Evolutionary conservation across 805 yeast species (phyloP).

Genomic region (Ogataea pini): DNA sequence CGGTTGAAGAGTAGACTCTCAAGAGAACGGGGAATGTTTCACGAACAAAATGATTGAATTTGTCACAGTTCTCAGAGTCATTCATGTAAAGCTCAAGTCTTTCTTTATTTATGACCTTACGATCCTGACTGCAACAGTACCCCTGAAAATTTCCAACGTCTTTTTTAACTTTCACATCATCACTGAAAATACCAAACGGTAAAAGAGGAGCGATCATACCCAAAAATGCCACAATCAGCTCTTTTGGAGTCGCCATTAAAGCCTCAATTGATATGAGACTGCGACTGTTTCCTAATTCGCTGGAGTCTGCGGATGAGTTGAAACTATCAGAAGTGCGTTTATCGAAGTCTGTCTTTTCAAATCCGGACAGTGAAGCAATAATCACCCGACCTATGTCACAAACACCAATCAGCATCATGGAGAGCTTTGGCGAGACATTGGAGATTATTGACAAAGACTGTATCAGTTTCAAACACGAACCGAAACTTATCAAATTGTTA

Average conservation of each 20-base stretch:
- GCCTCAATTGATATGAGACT: slow-evolving; percentile 57
- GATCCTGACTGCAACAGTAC: slow-evolving; percentile 24
- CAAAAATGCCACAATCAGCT: slow-evolving; percentile 55
- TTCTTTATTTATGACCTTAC: slow-evolving; percentile 31
- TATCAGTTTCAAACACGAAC: slow-evolving; percentile 43
- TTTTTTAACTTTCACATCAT: slow-evolving; percentile 3
- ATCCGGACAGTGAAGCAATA: slow-evolving; percentile 50
- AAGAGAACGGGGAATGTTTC: slow-evolving; percentile 54
- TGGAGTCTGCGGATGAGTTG: not conserved
- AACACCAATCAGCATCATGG: slow-evolving; percentile 47
- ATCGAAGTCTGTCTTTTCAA: slow-evolving; percentile 38
- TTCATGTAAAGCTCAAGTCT: slow-evolving; percentile 37
- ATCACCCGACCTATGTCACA: slow-evolving; percentile 51
- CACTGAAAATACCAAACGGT: slow-evolving; percentile 42
- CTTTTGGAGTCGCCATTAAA: slow-evolving; percentile 71
- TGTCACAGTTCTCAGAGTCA: slow-evolving; percentile 16
- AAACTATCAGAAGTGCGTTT: not conserved
- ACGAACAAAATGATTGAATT: slow-evolving; percentile 39
- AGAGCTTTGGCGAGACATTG: slow-evolving; percentile 42
- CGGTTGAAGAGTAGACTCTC: slow-evolving; percentile 69
- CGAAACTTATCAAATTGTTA: slow-evolving; percentile 33
- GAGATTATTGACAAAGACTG: slow-evolving; percentile 49
- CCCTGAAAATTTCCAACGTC: slow-evolving; percentile 37
- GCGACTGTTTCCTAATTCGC: not conserved
- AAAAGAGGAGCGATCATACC: slow-evolving; percentile 57